phyloP scores from a whole-genome alignment of 805 yeast species.

The Pichia nakasei region DNA sequence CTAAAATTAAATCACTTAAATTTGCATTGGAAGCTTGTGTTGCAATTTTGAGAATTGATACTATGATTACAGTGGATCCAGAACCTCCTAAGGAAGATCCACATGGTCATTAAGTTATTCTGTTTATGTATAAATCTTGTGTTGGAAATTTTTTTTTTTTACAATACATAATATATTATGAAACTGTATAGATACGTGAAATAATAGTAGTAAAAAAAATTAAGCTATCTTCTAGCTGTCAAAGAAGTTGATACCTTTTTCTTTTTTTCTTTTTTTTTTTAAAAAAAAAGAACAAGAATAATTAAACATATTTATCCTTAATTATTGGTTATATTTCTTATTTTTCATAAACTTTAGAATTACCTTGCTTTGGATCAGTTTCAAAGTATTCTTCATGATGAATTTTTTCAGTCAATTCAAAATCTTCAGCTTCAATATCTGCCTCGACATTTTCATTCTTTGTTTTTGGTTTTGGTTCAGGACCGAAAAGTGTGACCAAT shows the following conservation, averaged over 20 bases:
- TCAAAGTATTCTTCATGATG: slow-evolving; percentile 8
- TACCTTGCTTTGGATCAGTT: slow-evolving; percentile 7
- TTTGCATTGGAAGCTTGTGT: slow-evolving; percentile 97
- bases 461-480: slow-evolving; percentile 40
- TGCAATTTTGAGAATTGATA: slow-evolving; percentile 93
- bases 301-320: too few relatives aligned
- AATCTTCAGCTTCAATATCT: slow-evolving; percentile 16
- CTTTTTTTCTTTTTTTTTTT: too few relatives aligned
- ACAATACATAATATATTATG: too few relatives aligned
- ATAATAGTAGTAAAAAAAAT: too few relatives aligned
- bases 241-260: too few relatives aligned
- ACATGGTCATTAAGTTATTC: slow-evolving; percentile 74
- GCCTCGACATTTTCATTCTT: slow-evolving; percentile 14
- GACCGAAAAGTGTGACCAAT: slow-evolving; percentile 46
- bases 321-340: too few relatives aligned
- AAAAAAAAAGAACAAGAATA: too few relatives aligned
- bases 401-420: slow-evolving; percentile 11
- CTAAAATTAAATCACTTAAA: slow-evolving; percentile 86
- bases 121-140: too few relatives aligned
- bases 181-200: too few relatives aligned
- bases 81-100: slow-evolving; percentile 89
- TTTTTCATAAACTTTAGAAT: background rate
- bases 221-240: too few relatives aligned
- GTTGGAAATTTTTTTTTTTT: too few relatives aligned
- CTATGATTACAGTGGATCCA: slow-evolving; percentile 96